Conservation (phyloP, 2,329 filamentous ascomycete genomes). For the Phyllosticta paracitricarpa region DNA sequence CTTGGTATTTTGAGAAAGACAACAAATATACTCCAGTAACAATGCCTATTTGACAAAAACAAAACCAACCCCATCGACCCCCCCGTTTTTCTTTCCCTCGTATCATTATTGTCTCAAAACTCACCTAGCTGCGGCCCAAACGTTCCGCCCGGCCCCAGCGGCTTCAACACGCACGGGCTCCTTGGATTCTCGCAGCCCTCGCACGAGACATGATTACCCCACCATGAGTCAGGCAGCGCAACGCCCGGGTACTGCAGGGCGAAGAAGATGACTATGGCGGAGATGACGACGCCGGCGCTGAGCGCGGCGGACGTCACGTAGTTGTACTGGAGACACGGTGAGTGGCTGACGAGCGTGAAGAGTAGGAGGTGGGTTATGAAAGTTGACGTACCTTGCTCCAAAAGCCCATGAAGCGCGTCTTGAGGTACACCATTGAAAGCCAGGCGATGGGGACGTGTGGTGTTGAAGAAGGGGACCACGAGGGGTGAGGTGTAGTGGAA, state of each 20-base stretch:
- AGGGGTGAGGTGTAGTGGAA: slow-evolving; percentile 24
- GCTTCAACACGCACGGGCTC: slow-evolving; percentile 29
- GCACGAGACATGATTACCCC: slow-evolving; percentile 44
- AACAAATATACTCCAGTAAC: too few species aligned
- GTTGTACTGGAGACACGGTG: slow-evolving; percentile 60
- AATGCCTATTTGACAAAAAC: not conserved
- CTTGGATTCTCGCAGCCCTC: slow-evolving; percentile 34
- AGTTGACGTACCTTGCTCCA: slow-evolving; percentile 38
- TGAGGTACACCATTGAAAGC: slow-evolving; percentile 48
- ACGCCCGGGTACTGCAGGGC: slow-evolving; percentile 50
- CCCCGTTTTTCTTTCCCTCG: too few species aligned
- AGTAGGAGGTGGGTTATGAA: slow-evolving; percentile 55
- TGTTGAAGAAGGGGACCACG: slow-evolving; percentile 19
- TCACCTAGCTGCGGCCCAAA: slow-evolving; percentile 29
- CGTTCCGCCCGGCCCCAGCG: slow-evolving; percentile 21
- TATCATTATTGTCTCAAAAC: slow-evolving; percentile 13
- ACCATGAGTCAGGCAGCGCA: slow-evolving; percentile 48
- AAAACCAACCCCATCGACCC: not conserved
- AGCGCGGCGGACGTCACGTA: slow-evolving; percentile 64
- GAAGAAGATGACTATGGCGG: slow-evolving; percentile 61
- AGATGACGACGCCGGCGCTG: slow-evolving; percentile 57
- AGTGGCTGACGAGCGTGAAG: slow-evolving; percentile 24
- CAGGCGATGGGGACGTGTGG: slow-evolving; percentile 35
- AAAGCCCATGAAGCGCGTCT: slow-evolving; percentile 35
- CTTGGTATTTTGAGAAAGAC: too few species aligned